Evolutionary conservation across 306 rosid genomes (phyloP).

Genomic region (Rubus idaeus): DNA sequence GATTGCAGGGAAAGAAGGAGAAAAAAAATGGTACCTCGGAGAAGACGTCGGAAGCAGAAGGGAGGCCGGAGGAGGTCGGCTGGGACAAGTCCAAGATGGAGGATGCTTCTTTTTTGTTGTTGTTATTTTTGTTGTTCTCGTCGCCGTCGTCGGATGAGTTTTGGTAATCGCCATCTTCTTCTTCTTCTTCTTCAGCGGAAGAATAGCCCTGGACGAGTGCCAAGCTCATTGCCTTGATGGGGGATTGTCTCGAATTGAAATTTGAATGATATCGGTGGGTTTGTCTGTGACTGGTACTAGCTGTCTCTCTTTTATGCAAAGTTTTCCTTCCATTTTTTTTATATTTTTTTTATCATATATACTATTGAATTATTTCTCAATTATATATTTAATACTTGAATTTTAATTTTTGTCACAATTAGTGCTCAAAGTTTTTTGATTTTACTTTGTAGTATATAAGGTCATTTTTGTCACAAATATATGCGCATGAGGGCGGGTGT

Average conservation of each 20-base stretch:
- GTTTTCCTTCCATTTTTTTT: no score
- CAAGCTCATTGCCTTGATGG: constrained; percentile 56
- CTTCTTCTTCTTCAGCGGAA: constrained; percentile 63
- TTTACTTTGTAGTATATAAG: no score
- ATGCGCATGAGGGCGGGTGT: no score
- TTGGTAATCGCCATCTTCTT: constrained; percentile 17
- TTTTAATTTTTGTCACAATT: no score
- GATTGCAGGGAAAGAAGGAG: neutral
- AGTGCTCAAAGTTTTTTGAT: no score
- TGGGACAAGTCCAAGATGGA: constrained; percentile 67
- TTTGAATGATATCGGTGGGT: no score
- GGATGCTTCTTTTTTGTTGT: constrained; percentile 26
- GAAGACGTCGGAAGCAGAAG: constrained; percentile 88
- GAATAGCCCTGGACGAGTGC: constrained; percentile 86
- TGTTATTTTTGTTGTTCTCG: neutral
- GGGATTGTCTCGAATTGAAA: neutral
- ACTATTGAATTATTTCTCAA: no score
- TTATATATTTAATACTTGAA: no score
- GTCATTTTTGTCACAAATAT: no score
- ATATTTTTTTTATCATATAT: no score
- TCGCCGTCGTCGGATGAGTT: constrained; percentile 15
- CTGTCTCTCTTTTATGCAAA: no score
- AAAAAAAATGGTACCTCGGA: constrained; percentile 56
- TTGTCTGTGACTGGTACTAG: no score
- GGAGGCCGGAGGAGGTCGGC: constrained; percentile 56